Conservation (phyloP, 148 eudicot genomes). For the Rhododendron henanense region DNA sequence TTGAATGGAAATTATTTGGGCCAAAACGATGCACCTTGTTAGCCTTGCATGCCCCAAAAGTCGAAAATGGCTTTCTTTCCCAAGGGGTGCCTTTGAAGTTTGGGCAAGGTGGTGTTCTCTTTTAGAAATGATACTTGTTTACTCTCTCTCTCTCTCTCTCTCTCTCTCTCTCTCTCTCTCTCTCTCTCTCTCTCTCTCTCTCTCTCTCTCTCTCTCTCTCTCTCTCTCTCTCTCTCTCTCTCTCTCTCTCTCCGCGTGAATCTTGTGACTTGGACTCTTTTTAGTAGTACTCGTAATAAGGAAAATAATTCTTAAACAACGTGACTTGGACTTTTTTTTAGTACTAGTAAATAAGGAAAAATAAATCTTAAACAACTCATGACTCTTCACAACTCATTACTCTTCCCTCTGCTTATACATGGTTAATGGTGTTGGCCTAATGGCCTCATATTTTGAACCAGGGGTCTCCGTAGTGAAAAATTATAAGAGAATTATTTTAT, state of each 20-base stretch:
- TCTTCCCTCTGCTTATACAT: neutral
- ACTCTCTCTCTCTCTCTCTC: neutral
- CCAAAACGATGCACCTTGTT: slow-evolving; percentile 1
- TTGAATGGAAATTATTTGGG: neutral
- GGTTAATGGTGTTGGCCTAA: too few species aligned
- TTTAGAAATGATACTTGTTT: neutral
- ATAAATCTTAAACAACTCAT: too few species aligned
- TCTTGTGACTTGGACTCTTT: neutral
- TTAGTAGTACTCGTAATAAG: neutral
- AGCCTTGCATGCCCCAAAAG: slow-evolving; percentile 4
- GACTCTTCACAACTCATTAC: neutral
- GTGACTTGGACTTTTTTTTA: neutral
- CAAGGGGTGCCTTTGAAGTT: slow-evolving; percentile 3
- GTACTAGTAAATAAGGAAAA: too few species aligned
- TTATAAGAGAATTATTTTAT: neutral
- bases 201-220: neutral
- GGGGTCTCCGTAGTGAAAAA: neutral
- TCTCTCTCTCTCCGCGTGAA: neutral
- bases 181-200: neutral
- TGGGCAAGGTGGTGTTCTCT: neutral
- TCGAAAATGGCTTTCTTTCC: neutral
- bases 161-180: too few species aligned
- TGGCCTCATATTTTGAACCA: too few species aligned
- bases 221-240: neutral
- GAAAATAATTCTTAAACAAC: neutral